Evolutionary conservation across 2,329 filamentous ascomycete species (phyloP).

Genomic region (Tricladium varicosporioides): DNA sequence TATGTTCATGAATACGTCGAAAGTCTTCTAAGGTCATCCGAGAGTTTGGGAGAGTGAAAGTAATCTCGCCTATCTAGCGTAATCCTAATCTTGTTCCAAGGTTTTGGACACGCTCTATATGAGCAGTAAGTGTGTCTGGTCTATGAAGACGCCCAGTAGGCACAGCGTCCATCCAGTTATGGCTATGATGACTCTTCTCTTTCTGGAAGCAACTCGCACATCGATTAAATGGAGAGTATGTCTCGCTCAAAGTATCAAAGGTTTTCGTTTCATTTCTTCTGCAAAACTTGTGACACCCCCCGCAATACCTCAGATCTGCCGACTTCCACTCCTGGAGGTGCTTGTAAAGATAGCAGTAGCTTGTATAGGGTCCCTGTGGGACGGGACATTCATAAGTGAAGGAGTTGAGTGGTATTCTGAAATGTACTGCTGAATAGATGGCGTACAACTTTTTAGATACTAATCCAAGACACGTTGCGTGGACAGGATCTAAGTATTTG

Average conservation of each 20-base stretch:
- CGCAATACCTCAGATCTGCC: not conserved
- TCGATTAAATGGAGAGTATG: not conserved
- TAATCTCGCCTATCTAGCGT: too few species aligned
- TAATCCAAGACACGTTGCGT: constrained; percentile 58
- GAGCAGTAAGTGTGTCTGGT: too few species aligned
- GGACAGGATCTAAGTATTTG: constrained; percentile 59
- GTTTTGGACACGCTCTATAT: too few species aligned
- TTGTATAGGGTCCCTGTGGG: not conserved
- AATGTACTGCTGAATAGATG: not conserved
- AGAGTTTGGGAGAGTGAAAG: too few species aligned
- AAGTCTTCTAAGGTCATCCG: too few species aligned
- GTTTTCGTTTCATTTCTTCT: not conserved
- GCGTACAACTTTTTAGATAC: constrained; percentile 54
- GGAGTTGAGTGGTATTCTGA: not conserved
- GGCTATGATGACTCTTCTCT: not conserved
- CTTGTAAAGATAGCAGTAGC: constrained; percentile 1
- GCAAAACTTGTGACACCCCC: not conserved
- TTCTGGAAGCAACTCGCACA: not conserved
- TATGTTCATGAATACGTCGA: too few species aligned
- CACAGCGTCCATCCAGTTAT: not conserved
- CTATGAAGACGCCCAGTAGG: not conserved
- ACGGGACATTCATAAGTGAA: constrained; percentile 5
- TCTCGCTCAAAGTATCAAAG: not conserved
- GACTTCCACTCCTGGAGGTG: not conserved
- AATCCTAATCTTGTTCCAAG: too few species aligned